Base-by-base conservation (phyloP, 139 green algal species). In the Ettlia oleoabundans region DNA sequence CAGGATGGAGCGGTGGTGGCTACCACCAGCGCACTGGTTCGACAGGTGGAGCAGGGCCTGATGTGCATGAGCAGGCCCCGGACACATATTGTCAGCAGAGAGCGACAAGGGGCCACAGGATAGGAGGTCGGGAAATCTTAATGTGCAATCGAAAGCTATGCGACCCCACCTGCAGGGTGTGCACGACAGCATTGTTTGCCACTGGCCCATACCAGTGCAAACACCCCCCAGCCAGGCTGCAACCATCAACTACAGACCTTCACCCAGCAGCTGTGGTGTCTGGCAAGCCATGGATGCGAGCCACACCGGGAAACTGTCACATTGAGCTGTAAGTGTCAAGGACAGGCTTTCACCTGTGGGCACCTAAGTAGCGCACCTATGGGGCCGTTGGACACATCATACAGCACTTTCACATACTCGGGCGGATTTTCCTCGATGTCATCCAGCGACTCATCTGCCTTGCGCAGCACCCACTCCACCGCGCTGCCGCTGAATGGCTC, bases 401-500 rank as follows among this genome's bases (percentile, higher is more conserved):
- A 81, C 1, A 82, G 24, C 2, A 63, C 53, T 43, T 82, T 84
- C 21, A 80, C 86, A 58, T 72, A 72, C 22, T 74, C 69, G 28
- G 86, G 84, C 15, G 83, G 82, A 35, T 82, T 76, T 15, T 78
- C 40, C 42, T 86, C 86, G 28, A 83, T 82, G 37, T 88, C 71
- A 53, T 89, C 86, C 32, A 90, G 58, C 28, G 70, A 75, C 66
- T 86, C 53, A 58, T 90, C 86, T 4, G 80, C 78, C 68, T 88
- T 83, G 22, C 68, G 68, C 58, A 90, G 70, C 43, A 81, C 69
- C 86, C 86, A 90, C 35, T 89, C 78, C 41, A 90, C 32, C 13
- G 86, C 81, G 55, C 37, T 86, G 42, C 77, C 86, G 47, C 67
- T 76, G 47, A 85, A 85, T 42, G 67, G 37, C n/a, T 88, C 51